A percentile compares a stretch with the other conserved stretches of the same genome.
Conservation (phyloP, 2,329 filamentous ascomycete species). For the Diaporthe ilicicola region DNA sequence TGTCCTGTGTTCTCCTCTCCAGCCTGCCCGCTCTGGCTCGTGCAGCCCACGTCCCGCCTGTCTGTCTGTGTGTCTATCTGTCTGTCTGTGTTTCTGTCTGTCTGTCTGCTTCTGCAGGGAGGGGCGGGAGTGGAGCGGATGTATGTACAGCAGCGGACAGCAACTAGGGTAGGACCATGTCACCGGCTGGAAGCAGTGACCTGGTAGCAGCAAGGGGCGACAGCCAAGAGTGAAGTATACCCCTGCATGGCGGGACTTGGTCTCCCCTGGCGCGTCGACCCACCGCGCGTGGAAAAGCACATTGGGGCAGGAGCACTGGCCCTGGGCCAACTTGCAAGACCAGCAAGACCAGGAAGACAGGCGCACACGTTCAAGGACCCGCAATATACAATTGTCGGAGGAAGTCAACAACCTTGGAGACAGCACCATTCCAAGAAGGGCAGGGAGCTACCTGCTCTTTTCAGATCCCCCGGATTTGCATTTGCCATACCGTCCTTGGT, state of each 20-base stretch:
- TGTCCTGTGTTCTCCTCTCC: not conserved
- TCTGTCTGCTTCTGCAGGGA: not conserved
- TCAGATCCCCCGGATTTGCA: conserved; percentile 15
- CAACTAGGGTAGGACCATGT: not conserved
- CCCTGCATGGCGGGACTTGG: not conserved
- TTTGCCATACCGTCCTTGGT: not conserved
- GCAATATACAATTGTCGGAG: conserved; percentile 14
- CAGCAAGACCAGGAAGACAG: not conserved
- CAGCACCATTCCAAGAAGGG: conserved; percentile 12
- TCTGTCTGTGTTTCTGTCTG: not conserved
- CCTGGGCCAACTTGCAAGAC: not conserved
- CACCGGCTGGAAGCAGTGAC: not conserved
- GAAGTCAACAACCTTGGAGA: conserved; percentile 18
- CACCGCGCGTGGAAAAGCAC: not conserved
- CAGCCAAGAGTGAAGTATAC: not conserved
- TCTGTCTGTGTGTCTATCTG: conserved; percentile 3
- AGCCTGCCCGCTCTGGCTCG: not conserved
- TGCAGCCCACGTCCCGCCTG: not conserved
- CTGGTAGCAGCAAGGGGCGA: not conserved
- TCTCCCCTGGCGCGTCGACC: not conserved
- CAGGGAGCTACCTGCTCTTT: not conserved
- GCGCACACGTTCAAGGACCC: conserved; percentile 2
- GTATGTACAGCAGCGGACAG: not conserved
- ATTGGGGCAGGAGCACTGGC: not conserved
- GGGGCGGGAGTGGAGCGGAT: conserved; percentile 9